These are phyloP conservation scores for Cryptococcus floricola DNA, from an alignment of 1,284 basidiomycete species.

Conservation along the genomic window DNA sequence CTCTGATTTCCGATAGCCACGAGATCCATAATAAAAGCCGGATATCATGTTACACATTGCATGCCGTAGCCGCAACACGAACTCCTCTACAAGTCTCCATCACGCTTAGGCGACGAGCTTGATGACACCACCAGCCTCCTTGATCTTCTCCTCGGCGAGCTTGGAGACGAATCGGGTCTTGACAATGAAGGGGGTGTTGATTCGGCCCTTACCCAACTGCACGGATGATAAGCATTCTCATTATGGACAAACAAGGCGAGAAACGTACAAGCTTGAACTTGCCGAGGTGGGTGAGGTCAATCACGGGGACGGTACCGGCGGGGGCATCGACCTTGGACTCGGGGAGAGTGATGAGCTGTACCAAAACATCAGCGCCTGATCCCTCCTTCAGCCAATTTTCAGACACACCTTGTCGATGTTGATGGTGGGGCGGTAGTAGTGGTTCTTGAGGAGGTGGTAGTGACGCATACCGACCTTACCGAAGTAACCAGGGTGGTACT, in stretches of 20 bases:
- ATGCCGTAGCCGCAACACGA: conserved; percentile 19
- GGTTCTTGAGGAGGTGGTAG: conserved; percentile 93
- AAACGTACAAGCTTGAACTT: conserved; percentile 72
- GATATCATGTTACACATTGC: conserved; percentile 24
- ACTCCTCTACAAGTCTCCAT: conserved; percentile 3
- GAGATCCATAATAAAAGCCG: too few relatives aligned
- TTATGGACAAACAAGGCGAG: not conserved
- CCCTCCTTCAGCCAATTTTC: conserved; percentile 57
- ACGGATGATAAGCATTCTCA: not conserved
- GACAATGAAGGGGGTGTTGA: conserved; percentile 74
- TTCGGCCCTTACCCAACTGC: conserved; percentile 49
- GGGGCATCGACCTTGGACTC: conserved; percentile 49
- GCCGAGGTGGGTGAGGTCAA: conserved; percentile 78
- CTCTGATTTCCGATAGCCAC: not conserved
- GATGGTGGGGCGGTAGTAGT: conserved; percentile 86
- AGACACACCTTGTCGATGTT: conserved; percentile 80
- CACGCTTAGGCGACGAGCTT: conserved; percentile 72
- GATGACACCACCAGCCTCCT: conserved; percentile 90
- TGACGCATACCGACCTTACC: conserved; percentile 90
- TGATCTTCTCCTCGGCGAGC: conserved; percentile 73
- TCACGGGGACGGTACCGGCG: conserved; percentile 71
- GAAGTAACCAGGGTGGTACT: conserved; percentile 81
- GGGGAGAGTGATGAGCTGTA: conserved; percentile 49
- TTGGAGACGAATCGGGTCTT: conserved; percentile 90
- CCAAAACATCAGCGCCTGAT: conserved; percentile 52